Conservation (phyloP, 768 basidiomycete species). For the Russula ochroleuca region DNA sequence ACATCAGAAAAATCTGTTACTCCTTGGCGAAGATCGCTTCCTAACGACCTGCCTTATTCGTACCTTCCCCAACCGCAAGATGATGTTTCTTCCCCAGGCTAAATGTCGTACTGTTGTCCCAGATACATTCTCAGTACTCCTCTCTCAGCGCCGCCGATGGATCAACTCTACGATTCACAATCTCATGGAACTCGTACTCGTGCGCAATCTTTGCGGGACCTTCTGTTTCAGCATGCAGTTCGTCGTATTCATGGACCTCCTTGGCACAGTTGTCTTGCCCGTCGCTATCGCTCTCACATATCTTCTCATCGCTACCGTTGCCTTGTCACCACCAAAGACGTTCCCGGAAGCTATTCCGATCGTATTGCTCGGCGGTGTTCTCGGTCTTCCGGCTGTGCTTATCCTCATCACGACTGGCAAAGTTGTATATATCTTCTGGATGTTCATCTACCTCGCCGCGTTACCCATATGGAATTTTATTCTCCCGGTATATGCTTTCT, state of each 20-base stretch:
- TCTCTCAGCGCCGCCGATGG: slow-evolving; percentile 98
- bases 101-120: slow-evolving; percentile 93
- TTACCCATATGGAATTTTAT: slow-evolving; percentile 96
- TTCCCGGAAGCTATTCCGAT: slow-evolving; percentile 95
- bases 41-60: slow-evolving; percentile 93
- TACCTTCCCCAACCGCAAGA: slow-evolving; percentile 97
- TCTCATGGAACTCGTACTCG: slow-evolving; percentile 96
- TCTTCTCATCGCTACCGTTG: slow-evolving; percentile 76
- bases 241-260: slow-evolving; percentile 94
- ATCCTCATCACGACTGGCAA: slow-evolving; percentile 94
- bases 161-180: slow-evolving; percentile 99
- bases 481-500: slow-evolving; percentile 92
- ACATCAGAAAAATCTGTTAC: slow-evolving; percentile 94
- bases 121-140: slow-evolving; percentile 86
- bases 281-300: slow-evolving; percentile 92
- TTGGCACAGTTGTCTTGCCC: slow-evolving; percentile 89
- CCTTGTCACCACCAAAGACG: slow-evolving; percentile 69
- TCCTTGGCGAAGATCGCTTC: slow-evolving; percentile 98
- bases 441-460: slow-evolving; percentile 89
- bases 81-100: slow-evolving; percentile 98
- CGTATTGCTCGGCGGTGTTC: slow-evolving; percentile 80
- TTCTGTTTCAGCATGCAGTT: slow-evolving; percentile 99
- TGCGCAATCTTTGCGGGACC: slow-evolving; percentile 95
- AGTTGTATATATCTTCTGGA: slow-evolving; percentile 96
- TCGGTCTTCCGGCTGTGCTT: slow-evolving; percentile 88